Conservation (phyloP, 1,139 yeast species). For the Fermentozyma sake region DNA sequence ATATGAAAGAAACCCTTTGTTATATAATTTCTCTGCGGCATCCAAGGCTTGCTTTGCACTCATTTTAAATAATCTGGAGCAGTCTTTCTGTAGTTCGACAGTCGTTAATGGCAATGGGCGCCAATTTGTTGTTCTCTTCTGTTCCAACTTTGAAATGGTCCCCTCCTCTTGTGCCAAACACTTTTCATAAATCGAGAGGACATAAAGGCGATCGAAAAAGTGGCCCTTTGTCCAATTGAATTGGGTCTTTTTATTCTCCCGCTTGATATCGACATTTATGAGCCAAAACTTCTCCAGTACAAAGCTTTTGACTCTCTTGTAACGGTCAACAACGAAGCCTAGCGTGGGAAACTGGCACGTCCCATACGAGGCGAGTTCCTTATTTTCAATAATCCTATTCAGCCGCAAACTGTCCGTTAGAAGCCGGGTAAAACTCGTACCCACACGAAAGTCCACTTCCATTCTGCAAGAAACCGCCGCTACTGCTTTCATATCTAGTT, state of each 20-base stretch:
- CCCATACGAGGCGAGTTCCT: slow-evolving; percentile 63
- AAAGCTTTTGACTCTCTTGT: slow-evolving; percentile 67
- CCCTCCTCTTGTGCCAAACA: slow-evolving; percentile 51
- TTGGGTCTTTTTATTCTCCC: slow-evolving; percentile 29
- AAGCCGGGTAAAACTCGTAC: slow-evolving; percentile 83
- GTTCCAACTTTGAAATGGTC: slow-evolving; percentile 45
- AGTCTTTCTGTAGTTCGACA: slow-evolving; percentile 88
- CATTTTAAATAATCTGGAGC: slow-evolving; percentile 68
- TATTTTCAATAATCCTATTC: slow-evolving; percentile 17
- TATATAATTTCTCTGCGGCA: slow-evolving; percentile 83
- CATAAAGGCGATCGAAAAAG: slow-evolving; percentile 69
- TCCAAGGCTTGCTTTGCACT: slow-evolving; percentile 80
- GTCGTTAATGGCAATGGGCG: slow-evolving; percentile 92
- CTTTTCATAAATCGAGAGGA: slow-evolving; percentile 58
- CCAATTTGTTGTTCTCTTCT: slow-evolving; percentile 68
- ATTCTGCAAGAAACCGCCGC: slow-evolving; percentile 82
- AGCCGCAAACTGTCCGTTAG: slow-evolving; percentile 49
- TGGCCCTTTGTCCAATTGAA: slow-evolving; percentile 68
- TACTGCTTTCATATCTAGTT: slow-evolving; percentile 65
- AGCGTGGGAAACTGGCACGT: slow-evolving; percentile 96
- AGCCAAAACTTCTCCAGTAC: slow-evolving; percentile 80
- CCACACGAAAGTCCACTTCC: slow-evolving; percentile 86
- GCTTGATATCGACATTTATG: slow-evolving; percentile 49
- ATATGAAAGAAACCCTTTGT: slow-evolving; percentile 81
- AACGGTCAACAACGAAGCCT: slow-evolving; percentile 95